Evolutionary conservation across 192 early-diverging fungal genomes (phyloP).

Genomic region (Umbelopsis sp.): DNA sequence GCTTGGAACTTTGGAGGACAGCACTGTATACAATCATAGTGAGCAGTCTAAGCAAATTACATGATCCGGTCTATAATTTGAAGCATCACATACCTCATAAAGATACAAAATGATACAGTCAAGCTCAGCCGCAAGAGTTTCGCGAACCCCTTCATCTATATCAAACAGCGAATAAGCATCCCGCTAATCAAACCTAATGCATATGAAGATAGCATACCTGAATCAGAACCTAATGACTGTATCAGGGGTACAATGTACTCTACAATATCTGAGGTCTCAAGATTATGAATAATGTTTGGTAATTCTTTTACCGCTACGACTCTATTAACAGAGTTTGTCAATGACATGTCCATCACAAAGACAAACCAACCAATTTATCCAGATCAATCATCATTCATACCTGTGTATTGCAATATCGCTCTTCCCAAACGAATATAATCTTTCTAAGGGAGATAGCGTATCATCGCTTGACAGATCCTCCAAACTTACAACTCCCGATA

Average conservation of each 20-base stretch:
- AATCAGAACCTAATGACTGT: conserved; percentile 38
- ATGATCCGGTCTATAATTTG: not conserved
- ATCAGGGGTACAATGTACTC: conserved; percentile 44
- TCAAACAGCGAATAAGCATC: not conserved
- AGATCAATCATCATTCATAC: conserved; percentile 5
- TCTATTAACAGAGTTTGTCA: conserved; percentile 29
- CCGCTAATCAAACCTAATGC: no score
- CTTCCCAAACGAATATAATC: conserved; percentile 36
- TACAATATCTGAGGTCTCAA: conserved; percentile 41
- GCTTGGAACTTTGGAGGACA: not conserved
- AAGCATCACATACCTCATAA: conserved; percentile 28
- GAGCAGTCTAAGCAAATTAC: not conserved
- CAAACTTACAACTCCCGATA: not conserved
- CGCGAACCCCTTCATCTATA: conserved; percentile 37
- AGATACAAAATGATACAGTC: conserved; percentile 39
- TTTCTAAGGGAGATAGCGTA: conserved; percentile 39
- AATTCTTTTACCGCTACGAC: conserved; percentile 45
- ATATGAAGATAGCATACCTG: not conserved
- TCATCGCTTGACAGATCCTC: conserved; percentile 30
- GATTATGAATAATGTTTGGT: conserved; percentile 33
- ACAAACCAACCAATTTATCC: not conserved
- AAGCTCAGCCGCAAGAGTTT: conserved; percentile 35
- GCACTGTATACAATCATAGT: not conserved
- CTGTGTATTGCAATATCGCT: conserved; percentile 42
- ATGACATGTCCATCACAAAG: not conserved